Conservation (phyloP, 106 monocot species). For the Dioscorea alata region DNA sequence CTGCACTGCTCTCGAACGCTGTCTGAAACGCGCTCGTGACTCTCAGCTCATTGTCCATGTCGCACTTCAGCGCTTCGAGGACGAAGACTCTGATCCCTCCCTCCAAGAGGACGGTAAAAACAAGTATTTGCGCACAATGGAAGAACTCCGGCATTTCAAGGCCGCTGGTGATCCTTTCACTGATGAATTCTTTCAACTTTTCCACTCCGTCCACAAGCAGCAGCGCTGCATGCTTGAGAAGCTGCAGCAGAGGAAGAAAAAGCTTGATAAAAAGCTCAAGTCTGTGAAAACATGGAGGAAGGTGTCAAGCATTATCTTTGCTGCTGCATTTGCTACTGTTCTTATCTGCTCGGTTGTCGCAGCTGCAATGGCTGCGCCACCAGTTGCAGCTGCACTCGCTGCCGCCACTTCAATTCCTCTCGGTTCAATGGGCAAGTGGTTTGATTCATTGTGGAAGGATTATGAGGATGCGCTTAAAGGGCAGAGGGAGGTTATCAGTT, state of each 20-base stretch:
- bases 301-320: constrained; percentile 65
- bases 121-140: constrained; percentile 54
- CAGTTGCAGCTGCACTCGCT: constrained; percentile 66
- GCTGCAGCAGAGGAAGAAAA: constrained; percentile 49
- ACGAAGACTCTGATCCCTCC: constrained; percentile 15
- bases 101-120: constrained; percentile 8
- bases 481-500: constrained; percentile 50
- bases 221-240: constrained; percentile 69
- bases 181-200: constrained; percentile 64
- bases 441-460: constrained; percentile 65
- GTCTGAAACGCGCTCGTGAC: constrained; percentile 72
- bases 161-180: constrained; percentile 68
- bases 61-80: constrained; percentile 66
- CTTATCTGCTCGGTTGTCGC: constrained; percentile 85
- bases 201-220: constrained; percentile 68
- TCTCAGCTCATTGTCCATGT: constrained; percentile 74
- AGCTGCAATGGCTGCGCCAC: constrained; percentile 71
- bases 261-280: constrained; percentile 64
- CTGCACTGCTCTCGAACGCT: constrained; percentile 78
- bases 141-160: constrained; percentile 63
- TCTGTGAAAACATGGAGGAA: constrained; percentile 54
- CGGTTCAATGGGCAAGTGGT: constrained; percentile 89
- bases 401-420: constrained; percentile 55
- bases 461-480: constrained; percentile 43
- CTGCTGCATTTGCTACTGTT: constrained; percentile 51